Evolutionary conservation across 306 rosid species (phyloP).

Genomic region (Canavalia ensiformis): DNA sequence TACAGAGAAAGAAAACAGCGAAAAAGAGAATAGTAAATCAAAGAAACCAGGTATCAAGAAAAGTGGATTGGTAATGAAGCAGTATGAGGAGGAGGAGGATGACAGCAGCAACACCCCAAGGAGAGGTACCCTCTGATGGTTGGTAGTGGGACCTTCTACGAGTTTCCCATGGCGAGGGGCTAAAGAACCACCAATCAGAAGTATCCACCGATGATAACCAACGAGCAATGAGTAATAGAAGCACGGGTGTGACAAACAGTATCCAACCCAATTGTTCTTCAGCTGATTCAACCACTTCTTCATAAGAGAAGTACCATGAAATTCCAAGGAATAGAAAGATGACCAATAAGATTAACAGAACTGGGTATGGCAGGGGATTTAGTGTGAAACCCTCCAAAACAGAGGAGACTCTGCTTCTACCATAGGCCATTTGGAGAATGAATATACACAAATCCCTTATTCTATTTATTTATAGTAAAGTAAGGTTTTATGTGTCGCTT

Average conservation of each 20-base stretch:
- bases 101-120: slow-evolving; percentile 87
- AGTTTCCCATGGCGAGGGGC: slow-evolving; percentile 66
- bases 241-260: slow-evolving; percentile 64
- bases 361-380: slow-evolving; percentile 79
- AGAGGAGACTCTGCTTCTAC: slow-evolving; percentile 61
- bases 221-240: slow-evolving; percentile 59
- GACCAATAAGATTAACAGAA: slow-evolving; percentile 67
- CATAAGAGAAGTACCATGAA: slow-evolving; percentile 74
- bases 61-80: slow-evolving; percentile 72
- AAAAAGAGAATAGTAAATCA: slow-evolving; percentile 17
- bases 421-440: slow-evolving; percentile 53
- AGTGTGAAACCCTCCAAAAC: slow-evolving; percentile 67
- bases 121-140: slow-evolving; percentile 79
- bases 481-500: background rate
- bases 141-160: slow-evolving; percentile 62
- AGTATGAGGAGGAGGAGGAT: slow-evolving; percentile 69
- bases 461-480: slow-evolving; percentile 39
- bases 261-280: slow-evolving; percentile 66
- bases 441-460: background rate
- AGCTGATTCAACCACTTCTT: slow-evolving; percentile 66
- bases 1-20: background rate
- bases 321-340: slow-evolving; percentile 63
- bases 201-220: slow-evolving; percentile 67
- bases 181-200: slow-evolving; percentile 54
- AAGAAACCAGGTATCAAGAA: slow-evolving; percentile 70